Base-by-base conservation (phyloP, 1,284 basidiomycete genomes). In the Omphalotus olearius region DNA sequence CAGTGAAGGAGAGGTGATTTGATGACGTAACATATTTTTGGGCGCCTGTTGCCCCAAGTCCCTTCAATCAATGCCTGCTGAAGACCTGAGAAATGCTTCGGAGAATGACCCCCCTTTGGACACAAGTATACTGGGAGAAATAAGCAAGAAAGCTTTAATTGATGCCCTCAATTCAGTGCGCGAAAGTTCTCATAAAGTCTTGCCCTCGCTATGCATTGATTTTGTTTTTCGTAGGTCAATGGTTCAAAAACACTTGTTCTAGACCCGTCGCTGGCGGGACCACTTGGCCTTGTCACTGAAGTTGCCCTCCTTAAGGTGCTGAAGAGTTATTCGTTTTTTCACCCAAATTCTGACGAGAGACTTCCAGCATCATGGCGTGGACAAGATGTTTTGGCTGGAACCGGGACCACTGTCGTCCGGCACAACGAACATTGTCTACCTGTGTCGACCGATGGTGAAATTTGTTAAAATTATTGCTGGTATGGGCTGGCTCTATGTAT, bases 311-410 rank as follows among this genome's bases (percentile, higher is more conserved):
- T 99, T 54, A 97, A 98, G 82, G 94, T 93, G 53, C 35, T 69
- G 30, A 60, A 16, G 26, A 9, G 23, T 51, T 16, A 9, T 33
- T 39, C 48, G 30, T 35, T 33, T n/a, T 40, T 40, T 44, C 20
- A 17, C 20, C 45, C 30, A 23, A 47, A 38, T 38, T 40, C 17
- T 44, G 28, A 23, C n/a, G 57, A 40, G 40, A 47, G 47, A 47
- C 18, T 61, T 1, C 11, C 13, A 98, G 90, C 91, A 98, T 66
- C 95, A 98, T 80, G 95, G 93, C 3, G 94, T 99, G 3, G 96
- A 98, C 72, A 97, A 97, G 75, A 96, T 99, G 89, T 98, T 97
- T 69, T 99, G 97, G 97, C 83, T 99, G 23, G 97, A 99, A 68
- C 66, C 84, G 6, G 93, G 93, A 25, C 85, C 91, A 9, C 70